phyloP scores from a whole-genome alignment of 176 grass and related monocot genomes.

The Poa annua region DNA sequence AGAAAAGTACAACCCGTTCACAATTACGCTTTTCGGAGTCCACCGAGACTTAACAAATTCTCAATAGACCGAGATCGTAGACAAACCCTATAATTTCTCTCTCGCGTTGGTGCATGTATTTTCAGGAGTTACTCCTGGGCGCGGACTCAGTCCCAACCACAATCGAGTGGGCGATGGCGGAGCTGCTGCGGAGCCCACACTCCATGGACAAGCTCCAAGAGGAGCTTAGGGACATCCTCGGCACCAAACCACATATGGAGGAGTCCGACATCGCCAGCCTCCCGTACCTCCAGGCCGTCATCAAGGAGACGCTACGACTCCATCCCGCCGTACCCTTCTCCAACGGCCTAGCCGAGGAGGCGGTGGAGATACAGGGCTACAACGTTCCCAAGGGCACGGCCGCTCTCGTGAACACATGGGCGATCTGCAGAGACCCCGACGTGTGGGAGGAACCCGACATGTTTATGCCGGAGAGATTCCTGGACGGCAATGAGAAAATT shows the following conservation, averaged over 20 bases:
- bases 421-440: conserved; percentile 30
- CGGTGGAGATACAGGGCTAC: conserved; percentile 44
- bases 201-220: conserved; percentile 31
- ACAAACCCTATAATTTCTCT: too few species aligned
- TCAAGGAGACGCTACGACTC: conserved; percentile 52
- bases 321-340: conserved; percentile 41
- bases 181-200: conserved; percentile 38
- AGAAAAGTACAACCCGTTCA: too few species aligned
- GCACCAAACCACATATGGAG: conserved; percentile 24
- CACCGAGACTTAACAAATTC: too few species aligned
- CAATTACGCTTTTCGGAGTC: too few species aligned
- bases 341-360: conserved; percentile 16
- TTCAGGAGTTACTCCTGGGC: conserved; percentile 46
- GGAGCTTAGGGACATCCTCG: conserved; percentile 33
- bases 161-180: conserved; percentile 56
- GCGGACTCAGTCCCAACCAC: conserved; percentile 30
- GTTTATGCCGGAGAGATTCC: conserved; percentile 58
- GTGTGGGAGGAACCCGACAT: conserved; percentile 38
- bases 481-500: not conserved
- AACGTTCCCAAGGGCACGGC: conserved; percentile 31
- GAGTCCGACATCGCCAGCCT: conserved; percentile 41
- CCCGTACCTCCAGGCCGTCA: conserved; percentile 48
- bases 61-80: too few species aligned
- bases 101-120: not conserved
- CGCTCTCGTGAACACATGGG: conserved; percentile 53